phyloP scores from a whole-genome alignment of 2,329 filamentous ascomycete genomes.

The Calonectria montana region DNA sequence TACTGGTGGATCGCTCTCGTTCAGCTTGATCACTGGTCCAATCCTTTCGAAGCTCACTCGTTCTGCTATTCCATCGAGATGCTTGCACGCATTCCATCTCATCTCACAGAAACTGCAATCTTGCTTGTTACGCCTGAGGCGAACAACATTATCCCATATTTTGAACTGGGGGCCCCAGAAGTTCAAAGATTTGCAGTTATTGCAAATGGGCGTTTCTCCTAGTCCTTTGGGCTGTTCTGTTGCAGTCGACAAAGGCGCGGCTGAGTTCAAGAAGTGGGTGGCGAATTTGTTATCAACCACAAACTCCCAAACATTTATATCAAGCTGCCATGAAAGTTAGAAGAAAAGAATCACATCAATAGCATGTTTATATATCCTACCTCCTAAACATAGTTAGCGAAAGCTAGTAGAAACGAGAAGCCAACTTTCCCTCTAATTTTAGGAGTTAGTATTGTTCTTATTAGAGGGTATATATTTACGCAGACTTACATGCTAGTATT shows the following conservation, averaged over 20 bases:
- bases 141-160: not conserved
- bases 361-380: not conserved
- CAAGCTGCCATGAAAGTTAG: not conserved
- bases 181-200: not conserved
- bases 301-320: not conserved
- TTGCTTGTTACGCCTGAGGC: not conserved
- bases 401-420: not conserved
- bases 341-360: not conserved
- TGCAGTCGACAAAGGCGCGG: not conserved
- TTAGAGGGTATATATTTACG: not conserved
- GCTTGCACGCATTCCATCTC: slow-evolving; percentile 20
- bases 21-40: slow-evolving; percentile 16
- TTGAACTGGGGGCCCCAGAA: not conserved
- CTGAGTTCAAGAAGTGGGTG: not conserved
- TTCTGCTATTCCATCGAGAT: not conserved
- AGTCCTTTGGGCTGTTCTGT: not conserved
- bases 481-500: not conserved
- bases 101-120: slow-evolving; percentile 16
- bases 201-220: not conserved
- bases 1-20: slow-evolving; percentile 21
- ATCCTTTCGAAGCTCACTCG: not conserved
- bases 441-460: not conserved
- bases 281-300: not conserved
- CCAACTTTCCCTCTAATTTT: not conserved
- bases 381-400: not conserved